Percentiles rank a stretch among this genome's conserved stretches.
Evolutionary conservation across 1,284 basidiomycete species (phyloP).

Genomic region (Trichosporon asahii): DNA sequence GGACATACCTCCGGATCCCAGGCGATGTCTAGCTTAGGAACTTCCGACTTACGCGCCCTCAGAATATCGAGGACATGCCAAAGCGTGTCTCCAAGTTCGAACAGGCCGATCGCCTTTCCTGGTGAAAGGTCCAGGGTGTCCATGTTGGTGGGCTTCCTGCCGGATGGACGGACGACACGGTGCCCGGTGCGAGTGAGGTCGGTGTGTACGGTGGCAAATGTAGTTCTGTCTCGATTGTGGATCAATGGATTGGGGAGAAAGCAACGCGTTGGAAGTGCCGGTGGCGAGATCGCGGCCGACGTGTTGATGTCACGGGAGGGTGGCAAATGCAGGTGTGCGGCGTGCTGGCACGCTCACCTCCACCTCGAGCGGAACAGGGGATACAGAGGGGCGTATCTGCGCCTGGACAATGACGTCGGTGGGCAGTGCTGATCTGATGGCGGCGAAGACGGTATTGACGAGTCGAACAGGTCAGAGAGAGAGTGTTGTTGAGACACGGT

Average conservation of each 20-base stretch:
- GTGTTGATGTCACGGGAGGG: neutral
- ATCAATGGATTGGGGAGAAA: too few relatives aligned
- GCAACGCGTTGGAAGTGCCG: neutral
- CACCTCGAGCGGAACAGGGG: neutral
- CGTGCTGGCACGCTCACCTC: neutral
- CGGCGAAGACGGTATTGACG: neutral
- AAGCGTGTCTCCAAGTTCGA: conserved; percentile 72
- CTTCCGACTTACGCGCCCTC: conserved; percentile 53
- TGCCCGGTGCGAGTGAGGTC: neutral
- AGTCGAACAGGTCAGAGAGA: neutral
- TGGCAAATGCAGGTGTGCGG: neutral
- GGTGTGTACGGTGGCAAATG: neutral
- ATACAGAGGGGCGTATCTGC: neutral
- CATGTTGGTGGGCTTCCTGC: conserved; percentile 8
- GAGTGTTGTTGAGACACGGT: conserved; percentile 4
- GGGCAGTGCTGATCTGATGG: neutral
- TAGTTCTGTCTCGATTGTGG: neutral
- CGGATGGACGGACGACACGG: neutral
- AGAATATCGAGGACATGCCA: conserved; percentile 75
- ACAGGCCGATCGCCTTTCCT: conserved; percentile 70
- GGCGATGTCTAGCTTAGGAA: conserved; percentile 77
- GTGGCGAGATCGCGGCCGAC: neutral
- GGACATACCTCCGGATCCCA: conserved; percentile 66
- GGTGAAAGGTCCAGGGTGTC: conserved; percentile 69
- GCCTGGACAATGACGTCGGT: neutral